These are phyloP conservation scores for Cladobotryum protrusum DNA, from an alignment of 2,329 filamentous ascomycete genomes.

Conservation along the genomic window DNA sequence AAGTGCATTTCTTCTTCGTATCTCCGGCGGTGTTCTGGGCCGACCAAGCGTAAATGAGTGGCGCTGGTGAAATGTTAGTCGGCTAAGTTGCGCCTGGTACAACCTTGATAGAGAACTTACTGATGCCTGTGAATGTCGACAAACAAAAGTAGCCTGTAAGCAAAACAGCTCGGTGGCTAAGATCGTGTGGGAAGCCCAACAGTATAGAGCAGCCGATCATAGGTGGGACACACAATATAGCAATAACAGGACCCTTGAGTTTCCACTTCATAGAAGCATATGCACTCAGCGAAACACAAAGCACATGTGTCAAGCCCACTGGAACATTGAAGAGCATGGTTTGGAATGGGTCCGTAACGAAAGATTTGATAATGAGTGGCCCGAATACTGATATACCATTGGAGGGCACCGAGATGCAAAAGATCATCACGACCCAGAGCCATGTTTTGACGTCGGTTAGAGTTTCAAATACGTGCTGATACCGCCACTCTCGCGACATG, in stretches of 20 bases:
- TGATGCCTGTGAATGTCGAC: slow-evolving; percentile 47
- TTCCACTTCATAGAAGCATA: slow-evolving; percentile 49
- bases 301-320: slow-evolving; percentile 53
- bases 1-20: slow-evolving; percentile 63
- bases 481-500: slow-evolving; percentile 45
- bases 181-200: slow-evolving; percentile 41
- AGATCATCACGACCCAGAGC: slow-evolving; percentile 50
- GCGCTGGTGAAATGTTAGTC: slow-evolving; percentile 30
- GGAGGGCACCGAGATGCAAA: slow-evolving; percentile 51
- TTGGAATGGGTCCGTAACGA: slow-evolving; percentile 50
- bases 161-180: slow-evolving; percentile 40
- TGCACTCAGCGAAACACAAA: slow-evolving; percentile 52
- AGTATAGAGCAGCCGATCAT: slow-evolving; percentile 52
- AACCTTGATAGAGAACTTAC: slow-evolving; percentile 22
- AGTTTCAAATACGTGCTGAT: slow-evolving; percentile 47
- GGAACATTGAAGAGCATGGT: slow-evolving; percentile 57
- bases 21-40: slow-evolving; percentile 61
- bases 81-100: background rate
- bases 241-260: slow-evolving; percentile 51
- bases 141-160: slow-evolving; percentile 53
- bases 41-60: slow-evolving; percentile 55
- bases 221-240: slow-evolving; percentile 49
- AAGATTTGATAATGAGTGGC: slow-evolving; percentile 52
- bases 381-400: slow-evolving; percentile 55
- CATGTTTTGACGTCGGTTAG: slow-evolving; percentile 54